Base-by-base conservation (phyloP, 1,284 basidiomycete species). In the Cyathus olla region DNA sequence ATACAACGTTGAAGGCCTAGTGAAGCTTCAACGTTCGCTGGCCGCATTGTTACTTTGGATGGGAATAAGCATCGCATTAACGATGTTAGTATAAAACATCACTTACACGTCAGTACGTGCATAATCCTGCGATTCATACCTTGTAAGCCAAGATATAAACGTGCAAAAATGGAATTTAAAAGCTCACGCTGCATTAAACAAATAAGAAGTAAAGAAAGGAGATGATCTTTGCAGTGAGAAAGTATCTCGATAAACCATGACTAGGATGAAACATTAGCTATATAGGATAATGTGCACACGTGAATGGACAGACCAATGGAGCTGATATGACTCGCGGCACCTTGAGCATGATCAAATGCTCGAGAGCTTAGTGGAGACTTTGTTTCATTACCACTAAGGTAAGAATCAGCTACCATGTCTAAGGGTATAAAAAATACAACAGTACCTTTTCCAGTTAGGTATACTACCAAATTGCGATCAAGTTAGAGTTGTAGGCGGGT, bases 301-400 rank as follows among this genome's bases (percentile, higher is more conserved):
- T 8, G 31, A 6, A 55, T 58, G 54, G 35, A 69, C 79, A 68
- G 67, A 90, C 94, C 85, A 68, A 93, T 87, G 9, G 90, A 83
- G 61, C 89, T 90, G 54, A 95, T 85, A 64, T 92, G 90, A 54
- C 86, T 87, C 19, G 94, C 94, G 42, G 94, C 93, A 27, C 85
- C 85, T 69, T 93, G 90, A 42, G 92, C 91, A 31, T 94, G 81
- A 67, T 93, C 91, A 67, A 95, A 93, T 2, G 92, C 89, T 67
- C 91, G 91, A 53, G 86, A 72, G 15, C 80, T 83, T 6, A 78
- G 65, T 19, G 81, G 79, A 51, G 82, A 79, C 61, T 82, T 81
- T 50, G 77, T 76, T 42, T 80, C 75, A 57, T 84, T 85, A 40
- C 76, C 71, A 44, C 85, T 87, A 68, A 51, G 5, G 51, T 59